Evolutionary conservation across 2,329 filamentous ascomycete species (phyloP).

Genomic region (Fusarium sp.): DNA sequence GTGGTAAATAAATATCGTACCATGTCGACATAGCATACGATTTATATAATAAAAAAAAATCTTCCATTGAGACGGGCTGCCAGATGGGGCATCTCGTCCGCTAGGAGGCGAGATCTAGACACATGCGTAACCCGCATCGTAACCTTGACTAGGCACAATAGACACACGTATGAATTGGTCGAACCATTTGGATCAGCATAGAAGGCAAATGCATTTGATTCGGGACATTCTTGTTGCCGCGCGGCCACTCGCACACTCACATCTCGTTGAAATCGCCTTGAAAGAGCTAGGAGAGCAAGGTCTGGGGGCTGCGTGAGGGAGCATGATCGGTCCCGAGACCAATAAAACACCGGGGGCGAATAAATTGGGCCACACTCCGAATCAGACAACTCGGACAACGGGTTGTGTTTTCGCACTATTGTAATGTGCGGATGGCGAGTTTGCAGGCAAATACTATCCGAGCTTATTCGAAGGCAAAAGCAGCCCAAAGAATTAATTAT

Average conservation of each 20-base stretch:
- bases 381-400: constrained; percentile 11
- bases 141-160: constrained; percentile 18
- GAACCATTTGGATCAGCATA: constrained; percentile 35
- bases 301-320: constrained; percentile 5
- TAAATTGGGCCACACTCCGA: neutral
- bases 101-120: constrained; percentile 32
- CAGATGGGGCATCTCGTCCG: constrained; percentile 27
- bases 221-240: constrained; percentile 31
- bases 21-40: constrained; percentile 12
- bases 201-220: constrained; percentile 9
- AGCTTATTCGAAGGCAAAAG: constrained; percentile 7
- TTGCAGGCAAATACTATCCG: constrained; percentile 5
- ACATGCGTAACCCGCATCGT: constrained; percentile 34
- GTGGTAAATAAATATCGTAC: constrained; percentile 1
- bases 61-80: constrained; percentile 10
- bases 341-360: constrained; percentile 26
- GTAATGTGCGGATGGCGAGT: constrained; percentile 3
- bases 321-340: constrained; percentile 34
- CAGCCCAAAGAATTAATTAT: neutral
- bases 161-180: constrained; percentile 36
- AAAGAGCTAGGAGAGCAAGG: neutral
- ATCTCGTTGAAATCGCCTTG: constrained; percentile 1
- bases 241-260: constrained; percentile 29
- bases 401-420: constrained; percentile 1
- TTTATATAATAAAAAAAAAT: constrained; percentile 31